A percentile compares a stretch with the other conserved stretches of the same genome.
phyloP scores from a whole-genome alignment of 169 alveolate species.

The Plasmodium relictum region DNA sequence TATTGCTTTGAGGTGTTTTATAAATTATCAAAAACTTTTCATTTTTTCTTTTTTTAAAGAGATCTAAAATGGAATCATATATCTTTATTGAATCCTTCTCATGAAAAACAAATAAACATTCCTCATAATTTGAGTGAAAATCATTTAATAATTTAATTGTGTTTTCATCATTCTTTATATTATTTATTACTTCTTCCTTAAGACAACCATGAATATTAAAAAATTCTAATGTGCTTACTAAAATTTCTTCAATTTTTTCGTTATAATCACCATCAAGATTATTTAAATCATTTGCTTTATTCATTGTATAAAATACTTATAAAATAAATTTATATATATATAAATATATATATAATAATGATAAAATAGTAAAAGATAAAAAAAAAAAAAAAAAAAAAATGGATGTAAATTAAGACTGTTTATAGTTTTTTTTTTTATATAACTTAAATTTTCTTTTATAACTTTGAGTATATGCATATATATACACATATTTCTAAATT shows the following conservation, averaged over 20 bases:
- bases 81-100: conserved; percentile 49
- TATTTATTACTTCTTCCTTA: conserved; percentile 36
- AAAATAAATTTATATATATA: too few species aligned
- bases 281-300: conserved; percentile 15
- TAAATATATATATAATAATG: too few species aligned
- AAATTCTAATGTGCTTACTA: conserved; percentile 19
- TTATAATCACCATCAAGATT: neutral
- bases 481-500: too few species aligned
- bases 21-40: conserved; percentile 64
- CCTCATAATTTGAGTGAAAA: conserved; percentile 28
- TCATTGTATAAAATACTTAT: conserved; percentile 6
- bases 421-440: too few species aligned
- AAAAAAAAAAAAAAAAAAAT: too few species aligned
- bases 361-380: too few species aligned
- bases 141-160: conserved; percentile 17
- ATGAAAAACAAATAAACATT: conserved; percentile 50
- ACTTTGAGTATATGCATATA: too few species aligned
- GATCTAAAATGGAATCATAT: conserved; percentile 35
- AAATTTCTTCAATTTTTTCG: conserved; percentile 38
- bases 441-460: too few species aligned
- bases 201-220: conserved; percentile 40
- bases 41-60: conserved; percentile 37
- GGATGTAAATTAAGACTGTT: too few species aligned
- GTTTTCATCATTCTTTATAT: conserved; percentile 33
- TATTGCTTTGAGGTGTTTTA: conserved; percentile 34